These are phyloP conservation scores for Penicillium egyptiacum DNA, from an alignment of 495 filamentous ascomycete genomes.

Conservation along the genomic window DNA sequence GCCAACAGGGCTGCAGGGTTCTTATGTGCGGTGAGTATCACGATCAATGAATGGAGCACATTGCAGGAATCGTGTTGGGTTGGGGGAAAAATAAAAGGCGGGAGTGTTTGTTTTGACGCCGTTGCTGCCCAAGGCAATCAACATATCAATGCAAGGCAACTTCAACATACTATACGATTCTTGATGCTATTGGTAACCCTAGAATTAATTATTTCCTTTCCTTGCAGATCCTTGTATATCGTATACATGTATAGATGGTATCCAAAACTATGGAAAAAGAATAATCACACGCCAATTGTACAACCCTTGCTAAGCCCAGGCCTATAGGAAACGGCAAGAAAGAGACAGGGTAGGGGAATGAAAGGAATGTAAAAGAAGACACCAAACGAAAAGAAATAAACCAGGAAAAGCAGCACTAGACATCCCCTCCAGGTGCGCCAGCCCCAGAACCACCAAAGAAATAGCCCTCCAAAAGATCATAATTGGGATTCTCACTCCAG, in stretches of 20 bases:
- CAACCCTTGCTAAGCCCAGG: conserved; percentile 12
- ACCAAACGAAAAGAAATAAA: conserved; percentile 8
- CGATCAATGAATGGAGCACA: conserved; percentile 13
- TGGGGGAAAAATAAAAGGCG: conserved; percentile 13
- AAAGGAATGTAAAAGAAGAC: conserved; percentile 7
- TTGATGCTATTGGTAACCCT: background rate
- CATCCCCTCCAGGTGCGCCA: conserved; percentile 33
- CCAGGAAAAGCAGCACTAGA: conserved; percentile 12
- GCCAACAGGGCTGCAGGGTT: conserved; percentile 19
- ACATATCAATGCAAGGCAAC: conserved; percentile 6
- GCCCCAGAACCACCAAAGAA: conserved; percentile 69
- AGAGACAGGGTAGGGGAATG: background rate
- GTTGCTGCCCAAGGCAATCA: conserved; percentile 31
- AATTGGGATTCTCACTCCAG: conserved; percentile 72
- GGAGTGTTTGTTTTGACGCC: conserved; percentile 30
- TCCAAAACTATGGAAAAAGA: conserved; percentile 5
- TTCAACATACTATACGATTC: background rate
- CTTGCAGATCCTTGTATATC: conserved; percentile 4
- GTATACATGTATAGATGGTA: conserved; percentile 19
- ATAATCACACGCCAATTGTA: conserved; percentile 8
- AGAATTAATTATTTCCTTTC: background rate
- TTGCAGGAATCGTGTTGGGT: conserved; percentile 19
- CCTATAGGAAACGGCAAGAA: conserved; percentile 12
- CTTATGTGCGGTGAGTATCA: conserved; percentile 13
- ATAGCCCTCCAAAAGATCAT: conserved; percentile 88